Evolutionary conservation across 345 rosid species (phyloP).

Genomic region (Odontarrhena argentea): DNA sequence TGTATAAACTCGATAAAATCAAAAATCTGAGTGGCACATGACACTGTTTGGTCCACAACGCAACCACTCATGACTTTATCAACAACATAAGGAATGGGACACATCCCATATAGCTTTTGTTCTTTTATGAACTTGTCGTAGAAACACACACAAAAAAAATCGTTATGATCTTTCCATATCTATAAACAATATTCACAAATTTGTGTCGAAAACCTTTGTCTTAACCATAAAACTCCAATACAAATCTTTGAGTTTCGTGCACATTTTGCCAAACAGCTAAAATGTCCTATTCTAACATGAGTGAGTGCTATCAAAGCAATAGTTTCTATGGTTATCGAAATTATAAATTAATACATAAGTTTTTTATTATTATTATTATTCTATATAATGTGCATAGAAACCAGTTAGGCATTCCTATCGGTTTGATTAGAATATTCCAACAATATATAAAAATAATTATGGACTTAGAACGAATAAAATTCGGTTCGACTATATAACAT

Average conservation of each 20-base stretch:
- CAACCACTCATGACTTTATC: conserved; percentile 39
- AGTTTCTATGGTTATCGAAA: not conserved
- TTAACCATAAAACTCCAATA: not conserved
- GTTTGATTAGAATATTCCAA: too few species aligned
- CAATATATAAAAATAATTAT: too few species aligned
- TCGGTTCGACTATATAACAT: too few species aligned
- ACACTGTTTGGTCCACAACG: conserved; percentile 37
- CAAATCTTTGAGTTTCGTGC: conserved; percentile 28
- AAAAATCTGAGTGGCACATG: conserved; percentile 41
- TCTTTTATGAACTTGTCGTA: conserved; percentile 21
- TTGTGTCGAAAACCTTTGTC: not conserved
- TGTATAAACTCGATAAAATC: not conserved
- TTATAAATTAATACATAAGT: too few species aligned
- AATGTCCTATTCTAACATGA: conserved; percentile 24
- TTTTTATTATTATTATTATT: too few species aligned
- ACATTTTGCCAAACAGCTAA: conserved; percentile 27
- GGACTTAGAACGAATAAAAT: too few species aligned
- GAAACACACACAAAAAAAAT: conserved; percentile 16
- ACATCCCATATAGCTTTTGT: conserved; percentile 33
- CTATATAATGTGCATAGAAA: too few species aligned
- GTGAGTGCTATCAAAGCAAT: conserved; percentile 29
- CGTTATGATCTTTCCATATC: conserved; percentile 16
- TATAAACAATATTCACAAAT: not conserved
- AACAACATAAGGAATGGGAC: conserved; percentile 28
- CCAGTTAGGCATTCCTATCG: too few species aligned